Evolutionary conservation across 2,329 filamentous ascomycete genomes (phyloP).

Genomic region (Phaeosphaeria sp.): DNA sequence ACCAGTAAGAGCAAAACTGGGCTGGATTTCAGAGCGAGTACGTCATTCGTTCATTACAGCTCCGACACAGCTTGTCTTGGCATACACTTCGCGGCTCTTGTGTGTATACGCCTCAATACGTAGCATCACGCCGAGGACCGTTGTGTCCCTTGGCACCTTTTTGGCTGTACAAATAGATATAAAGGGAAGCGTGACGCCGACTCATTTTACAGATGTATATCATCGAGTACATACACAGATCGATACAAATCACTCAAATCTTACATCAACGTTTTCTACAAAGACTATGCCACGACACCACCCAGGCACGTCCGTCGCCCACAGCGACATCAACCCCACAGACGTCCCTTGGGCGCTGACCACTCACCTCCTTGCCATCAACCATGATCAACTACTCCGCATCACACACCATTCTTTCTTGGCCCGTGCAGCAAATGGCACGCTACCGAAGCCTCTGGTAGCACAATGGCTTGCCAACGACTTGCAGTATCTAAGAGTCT

Average conservation of each 20-base stretch:
- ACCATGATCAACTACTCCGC: slow-evolving; percentile 33
- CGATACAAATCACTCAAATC: slow-evolving; percentile 19
- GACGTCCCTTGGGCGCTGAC: slow-evolving; percentile 36
- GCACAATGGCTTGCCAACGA: slow-evolving; percentile 45
- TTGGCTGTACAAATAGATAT: slow-evolving; percentile 9
- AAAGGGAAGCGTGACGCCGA: not conserved
- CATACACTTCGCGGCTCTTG: slow-evolving; percentile 13
- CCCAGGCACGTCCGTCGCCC: slow-evolving; percentile 23
- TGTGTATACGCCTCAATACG: slow-evolving; percentile 14
- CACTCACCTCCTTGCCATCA: slow-evolving; percentile 37
- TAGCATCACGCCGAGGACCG: slow-evolving; percentile 3
- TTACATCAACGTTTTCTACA: slow-evolving; percentile 14
- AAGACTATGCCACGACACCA: slow-evolving; percentile 18
- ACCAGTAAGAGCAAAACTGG: not conserved
- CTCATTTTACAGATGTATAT: slow-evolving; percentile 13
- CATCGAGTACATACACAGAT: slow-evolving; percentile 23
- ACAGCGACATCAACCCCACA: slow-evolving; percentile 23
- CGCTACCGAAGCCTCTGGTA: slow-evolving; percentile 37
- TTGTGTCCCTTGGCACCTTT: slow-evolving; percentile 12
- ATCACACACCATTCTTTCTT: slow-evolving; percentile 42
- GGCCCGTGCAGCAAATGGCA: slow-evolving; percentile 35
- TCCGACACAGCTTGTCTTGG: slow-evolving; percentile 11
- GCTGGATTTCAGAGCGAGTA: not conserved
- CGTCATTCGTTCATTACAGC: slow-evolving; percentile 22
- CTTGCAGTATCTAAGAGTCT: slow-evolving; percentile 41